phyloP scores from a whole-genome alignment of 2,329 filamentous ascomycete species.

The Chaetomium sp. region DNA sequence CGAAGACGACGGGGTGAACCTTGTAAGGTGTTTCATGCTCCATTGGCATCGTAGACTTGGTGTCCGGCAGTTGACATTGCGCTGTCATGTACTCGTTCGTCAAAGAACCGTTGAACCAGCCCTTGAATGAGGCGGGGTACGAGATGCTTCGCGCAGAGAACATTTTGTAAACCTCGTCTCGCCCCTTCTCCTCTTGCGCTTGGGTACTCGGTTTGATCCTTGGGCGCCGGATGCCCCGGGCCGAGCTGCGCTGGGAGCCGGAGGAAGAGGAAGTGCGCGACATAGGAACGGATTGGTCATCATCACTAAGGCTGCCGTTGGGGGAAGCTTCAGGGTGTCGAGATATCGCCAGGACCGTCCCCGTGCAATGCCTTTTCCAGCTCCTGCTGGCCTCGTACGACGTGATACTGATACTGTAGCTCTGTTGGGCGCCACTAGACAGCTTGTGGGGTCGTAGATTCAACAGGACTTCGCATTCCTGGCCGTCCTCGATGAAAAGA shows the following conservation, averaged over 20 bases:
- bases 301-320: too few species aligned
- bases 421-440: constrained; percentile 14
- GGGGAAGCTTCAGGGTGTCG: too few species aligned
- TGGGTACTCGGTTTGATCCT: neutral
- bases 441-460: constrained; percentile 15
- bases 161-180: constrained; percentile 12
- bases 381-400: constrained; percentile 26
- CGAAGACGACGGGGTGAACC: constrained; percentile 41
- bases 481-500: constrained; percentile 26
- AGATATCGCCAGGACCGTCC: constrained; percentile 17
- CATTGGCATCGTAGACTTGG: constrained; percentile 39
- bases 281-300: too few species aligned
- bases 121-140: constrained; percentile 19
- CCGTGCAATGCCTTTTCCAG: constrained; percentile 28
- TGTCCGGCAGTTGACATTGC: constrained; percentile 37
- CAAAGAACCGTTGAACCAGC: constrained; percentile 16
- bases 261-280: too few species aligned
- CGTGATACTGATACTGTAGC: constrained; percentile 28
- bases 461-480: constrained; percentile 26
- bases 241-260: too few species aligned
- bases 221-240: too few species aligned
- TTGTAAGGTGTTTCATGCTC: constrained; percentile 37
- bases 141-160: constrained; percentile 10
- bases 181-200: neutral
- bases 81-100: constrained; percentile 26